phyloP scores from a whole-genome alignment of 768 basidiomycete species.

The Kwoniella sp. region DNA sequence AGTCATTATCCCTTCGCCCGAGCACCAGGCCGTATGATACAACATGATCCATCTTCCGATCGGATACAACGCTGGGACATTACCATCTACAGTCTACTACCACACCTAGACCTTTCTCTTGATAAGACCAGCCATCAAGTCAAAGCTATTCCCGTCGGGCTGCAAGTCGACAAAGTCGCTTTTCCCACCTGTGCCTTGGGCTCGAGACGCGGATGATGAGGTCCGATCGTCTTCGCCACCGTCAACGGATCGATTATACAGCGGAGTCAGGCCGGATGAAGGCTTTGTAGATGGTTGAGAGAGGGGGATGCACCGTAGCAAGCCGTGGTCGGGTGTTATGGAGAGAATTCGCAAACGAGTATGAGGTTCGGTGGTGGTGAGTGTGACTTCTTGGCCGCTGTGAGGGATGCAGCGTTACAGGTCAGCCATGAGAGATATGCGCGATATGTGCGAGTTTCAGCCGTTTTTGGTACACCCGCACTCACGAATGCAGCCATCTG shows the following conservation, averaged over 20 bases:
- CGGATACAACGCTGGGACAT: background rate
- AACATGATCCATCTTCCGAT: constrained; percentile 3
- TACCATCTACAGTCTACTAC: constrained; percentile 2
- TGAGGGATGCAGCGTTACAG: background rate
- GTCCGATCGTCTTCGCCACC: constrained; percentile 41
- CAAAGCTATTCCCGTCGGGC: constrained; percentile 96
- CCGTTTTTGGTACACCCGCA: constrained; percentile 35
- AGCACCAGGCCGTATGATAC: background rate
- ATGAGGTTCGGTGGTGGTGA: constrained; percentile 74
- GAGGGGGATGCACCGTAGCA: constrained; percentile 70
- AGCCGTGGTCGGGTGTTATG: constrained; percentile 83
- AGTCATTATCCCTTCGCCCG: background rate
- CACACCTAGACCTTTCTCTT: constrained; percentile 58
- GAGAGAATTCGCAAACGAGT: constrained; percentile 73
- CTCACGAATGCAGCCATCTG: constrained; percentile 90
- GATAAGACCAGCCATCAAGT: constrained; percentile 87
- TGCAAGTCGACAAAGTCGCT: constrained; percentile 79
- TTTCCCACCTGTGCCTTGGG: constrained; percentile 12
- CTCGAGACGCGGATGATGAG: constrained; percentile 35
- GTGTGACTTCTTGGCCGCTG: constrained; percentile 61
- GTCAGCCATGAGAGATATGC: background rate
- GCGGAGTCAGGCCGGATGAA: constrained; percentile 38
- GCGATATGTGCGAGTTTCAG: too few relatives aligned
- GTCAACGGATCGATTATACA: constrained; percentile 39
- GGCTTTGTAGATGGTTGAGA: background rate